Conservation (phyloP, 2,329 filamentous ascomycete genomes). For the Colletotrichum trifolii region DNA sequence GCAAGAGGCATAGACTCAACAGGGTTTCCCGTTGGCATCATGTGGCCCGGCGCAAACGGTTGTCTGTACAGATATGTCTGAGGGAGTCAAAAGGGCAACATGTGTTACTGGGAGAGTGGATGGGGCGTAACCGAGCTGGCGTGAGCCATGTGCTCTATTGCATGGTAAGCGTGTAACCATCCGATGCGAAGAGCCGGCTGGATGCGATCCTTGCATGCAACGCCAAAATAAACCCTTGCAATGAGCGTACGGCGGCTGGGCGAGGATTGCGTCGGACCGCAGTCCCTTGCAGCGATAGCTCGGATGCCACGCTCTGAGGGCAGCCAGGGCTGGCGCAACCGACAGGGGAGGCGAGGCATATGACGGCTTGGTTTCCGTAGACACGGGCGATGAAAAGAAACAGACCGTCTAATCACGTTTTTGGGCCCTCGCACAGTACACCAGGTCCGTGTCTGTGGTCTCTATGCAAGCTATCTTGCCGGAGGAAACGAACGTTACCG, state of each 20-base stretch:
- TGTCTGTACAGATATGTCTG: conserved; percentile 28
- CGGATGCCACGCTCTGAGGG: conserved; percentile 10
- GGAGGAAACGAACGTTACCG: too few species aligned
- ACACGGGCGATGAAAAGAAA: too few species aligned
- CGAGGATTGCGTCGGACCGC: conserved; percentile 48
- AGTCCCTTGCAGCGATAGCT: conserved; percentile 47
- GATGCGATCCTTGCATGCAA: conserved; percentile 25
- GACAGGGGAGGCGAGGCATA: too few species aligned
- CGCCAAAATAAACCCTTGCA: conserved; percentile 9
- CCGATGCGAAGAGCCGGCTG: conserved; percentile 15
- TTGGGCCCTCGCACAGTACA: too few species aligned
- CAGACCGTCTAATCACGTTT: too few species aligned
- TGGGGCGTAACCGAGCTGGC: conserved; percentile 17
- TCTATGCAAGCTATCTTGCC: too few species aligned
- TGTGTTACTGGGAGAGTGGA: neutral
- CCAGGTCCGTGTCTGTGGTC: too few species aligned
- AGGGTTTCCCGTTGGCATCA: too few species aligned
- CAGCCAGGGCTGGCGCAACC: too few species aligned
- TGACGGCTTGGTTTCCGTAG: too few species aligned
- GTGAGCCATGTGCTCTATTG: conserved; percentile 39
- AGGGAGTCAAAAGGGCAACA: conserved; percentile 39
- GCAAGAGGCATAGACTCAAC: too few species aligned
- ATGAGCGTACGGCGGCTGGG: conserved; percentile 26
- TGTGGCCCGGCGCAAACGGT: too few species aligned
- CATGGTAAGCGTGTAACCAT: conserved; percentile 12